Evolutionary conservation across 441 rosid genomes (phyloP), one percentile per base, ranked within the genome.

Genomic region (Gossypium davidsonii): DNA sequence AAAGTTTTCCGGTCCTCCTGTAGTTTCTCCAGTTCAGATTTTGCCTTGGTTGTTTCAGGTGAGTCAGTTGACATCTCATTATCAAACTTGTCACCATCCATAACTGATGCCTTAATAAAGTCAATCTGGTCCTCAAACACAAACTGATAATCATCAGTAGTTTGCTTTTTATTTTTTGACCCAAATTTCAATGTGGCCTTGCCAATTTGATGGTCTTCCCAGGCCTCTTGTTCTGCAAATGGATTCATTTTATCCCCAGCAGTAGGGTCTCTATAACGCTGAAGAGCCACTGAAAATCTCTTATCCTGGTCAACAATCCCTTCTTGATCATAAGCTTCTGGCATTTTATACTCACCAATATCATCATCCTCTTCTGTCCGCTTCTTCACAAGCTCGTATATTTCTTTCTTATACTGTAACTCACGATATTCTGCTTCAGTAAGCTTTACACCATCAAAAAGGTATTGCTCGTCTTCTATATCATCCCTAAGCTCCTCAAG

Each of bases 171-270:
- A 81, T 90, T 89, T 84, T 91, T 95, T 26, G 99, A 85, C 67
- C 99, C 99, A 79, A 71, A 93, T 73, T 91, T 85, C 76, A 95
- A 62, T 46, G 88, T 81, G 37, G 95, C 98, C 85, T 93, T 93
- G 60, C 93, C 95, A 84, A 91, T 93, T 83, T 95, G 99, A 84
- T 93, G 85, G 63, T 93, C 99, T 87, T 95, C 99, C 99, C 99
- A 95, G 67, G 97, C 99, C 81, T 95, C 97, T 85, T 95, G 99
- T 79, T 95, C 99, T 4, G 91, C 96, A 85, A 91, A 93, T 48
- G 98, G 98, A 80, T 93, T 89, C 99, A 90, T 95, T 81, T 91
- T 95, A 15, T 91, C 97, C 46, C 85, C 82, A 73, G 93, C 85
- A 74, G 81, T 75, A 57, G 86, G 51, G 76, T 90, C 96, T 82